Base-by-base conservation (phyloP, 2,329 filamentous ascomycete genomes). In the Pezicula carpinea region DNA sequence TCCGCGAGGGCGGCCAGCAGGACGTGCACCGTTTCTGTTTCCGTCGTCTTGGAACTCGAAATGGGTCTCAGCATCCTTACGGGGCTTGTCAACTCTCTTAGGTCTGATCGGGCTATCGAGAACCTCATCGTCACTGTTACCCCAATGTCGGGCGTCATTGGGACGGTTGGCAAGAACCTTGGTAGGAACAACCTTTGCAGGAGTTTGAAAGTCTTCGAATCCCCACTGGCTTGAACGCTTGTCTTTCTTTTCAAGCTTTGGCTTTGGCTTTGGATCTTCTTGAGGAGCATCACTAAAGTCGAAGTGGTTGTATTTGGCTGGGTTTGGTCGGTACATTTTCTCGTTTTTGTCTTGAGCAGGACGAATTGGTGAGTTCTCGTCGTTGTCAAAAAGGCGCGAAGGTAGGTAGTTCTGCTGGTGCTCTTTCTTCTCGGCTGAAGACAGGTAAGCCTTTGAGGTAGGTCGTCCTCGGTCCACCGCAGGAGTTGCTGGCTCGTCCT, bases 201-300 rank as follows among this genome's bases (percentile, higher is more conserved):
- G 92, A 0, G 91, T 96, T 14, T 73, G 72, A 59, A 95, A 95
- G 68, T 96, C 90, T 51, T 89, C 81, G 66, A 97, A 97, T 41
- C 82, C 82, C 90, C 92, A 96, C 52, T 88, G 84, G 53, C 82
- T 82, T 49, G 76, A 72, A 63, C 89, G 83, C 69, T 86, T 88
- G 46, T 75, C 73, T 61, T 75, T 77, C 44, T 75, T 66, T 26
- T 60, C 58, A 35, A 63, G 58, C 13, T 53, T 59, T 52, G 52
- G 57, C 45, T 18, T 49, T 46, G 48, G 44, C 17, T 51, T 51
- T 21, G 51, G 52, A 23, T 50, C 69, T n/a, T 70, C 60, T 13
- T 73, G 69, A 15, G 66, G 66, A 46, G 80, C 76, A 17, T 71
- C 76, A 43, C 81, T 82, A 55, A 89, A 83, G 48, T 77, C 81